Percentiles rank a stretch among this genome's conserved stretches.
These are phyloP conservation scores for Mortierella antarctica DNA, from an alignment of 192 early-diverging fungal genomes.

Conservation along the genomic window DNA sequence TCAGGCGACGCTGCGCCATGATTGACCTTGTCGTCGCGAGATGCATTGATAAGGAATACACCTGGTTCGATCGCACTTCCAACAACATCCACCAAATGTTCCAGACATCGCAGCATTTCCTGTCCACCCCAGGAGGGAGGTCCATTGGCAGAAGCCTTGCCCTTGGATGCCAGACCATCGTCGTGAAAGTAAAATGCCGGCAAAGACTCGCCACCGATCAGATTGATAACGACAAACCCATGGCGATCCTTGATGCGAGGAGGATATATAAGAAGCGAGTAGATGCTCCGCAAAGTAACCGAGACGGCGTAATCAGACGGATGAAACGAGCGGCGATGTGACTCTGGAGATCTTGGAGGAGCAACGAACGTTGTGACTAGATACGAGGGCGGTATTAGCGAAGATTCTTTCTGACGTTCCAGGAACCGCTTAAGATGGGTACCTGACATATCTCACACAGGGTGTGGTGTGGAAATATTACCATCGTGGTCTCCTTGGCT, in stretches of 20 bases:
- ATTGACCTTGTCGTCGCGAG: slow-evolving; percentile 45
- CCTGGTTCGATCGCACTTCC: slow-evolving; percentile 59
- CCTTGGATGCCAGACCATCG: slow-evolving; percentile 67
- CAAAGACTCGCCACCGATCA: slow-evolving; percentile 68
- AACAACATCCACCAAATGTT: slow-evolving; percentile 46
- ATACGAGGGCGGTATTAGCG: background rate
- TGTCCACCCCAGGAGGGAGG: slow-evolving; percentile 71
- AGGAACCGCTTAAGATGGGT: background rate
- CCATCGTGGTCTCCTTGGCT: slow-evolving; percentile 57
- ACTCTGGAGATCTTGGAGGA: slow-evolving; percentile 34
- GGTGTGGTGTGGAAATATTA: slow-evolving; percentile 2
- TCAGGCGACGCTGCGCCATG: slow-evolving; percentile 39
- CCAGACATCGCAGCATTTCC: slow-evolving; percentile 70
- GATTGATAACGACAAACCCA: slow-evolving; percentile 73
- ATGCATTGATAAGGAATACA: slow-evolving; percentile 59
- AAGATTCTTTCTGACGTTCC: background rate
- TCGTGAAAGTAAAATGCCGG: slow-evolving; percentile 83
- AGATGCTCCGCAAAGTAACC: slow-evolving; percentile 64
- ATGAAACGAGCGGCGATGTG: slow-evolving; percentile 27
- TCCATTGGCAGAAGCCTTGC: slow-evolving; percentile 42
- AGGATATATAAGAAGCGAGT: slow-evolving; percentile 72
- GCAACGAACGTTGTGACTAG: slow-evolving; percentile 44
- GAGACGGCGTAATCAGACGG: slow-evolving; percentile 69
- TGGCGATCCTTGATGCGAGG: slow-evolving; percentile 77
- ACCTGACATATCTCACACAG: too few relatives aligned